Evolutionary conservation across 208 protist genomes (phyloP).

Genomic region (Naegleria fowleri): DNA sequence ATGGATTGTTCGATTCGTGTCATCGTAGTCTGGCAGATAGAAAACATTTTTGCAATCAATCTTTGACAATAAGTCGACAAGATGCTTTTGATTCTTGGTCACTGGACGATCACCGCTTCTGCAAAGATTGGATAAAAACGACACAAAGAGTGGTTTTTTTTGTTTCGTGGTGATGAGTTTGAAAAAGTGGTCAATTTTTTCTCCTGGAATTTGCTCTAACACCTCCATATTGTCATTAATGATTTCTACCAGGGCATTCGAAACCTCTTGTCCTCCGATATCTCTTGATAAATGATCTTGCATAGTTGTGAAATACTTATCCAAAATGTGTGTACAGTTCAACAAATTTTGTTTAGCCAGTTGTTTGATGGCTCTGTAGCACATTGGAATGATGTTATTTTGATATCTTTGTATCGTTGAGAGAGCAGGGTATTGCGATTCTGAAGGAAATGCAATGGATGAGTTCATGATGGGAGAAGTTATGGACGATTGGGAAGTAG

Average conservation of each 20-base stretch:
- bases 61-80: neutral
- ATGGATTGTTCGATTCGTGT: neutral
- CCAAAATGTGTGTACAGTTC: neutral
- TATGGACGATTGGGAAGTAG: neutral
- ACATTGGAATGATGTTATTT: neutral
- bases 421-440: neutral
- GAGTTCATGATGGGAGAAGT: neutral
- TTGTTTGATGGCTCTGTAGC: neutral
- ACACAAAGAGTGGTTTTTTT: neutral
- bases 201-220: neutral
- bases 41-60: neutral
- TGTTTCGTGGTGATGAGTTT: neutral
- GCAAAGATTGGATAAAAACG: neutral
- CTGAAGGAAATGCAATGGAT: neutral
- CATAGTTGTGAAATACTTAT: neutral
- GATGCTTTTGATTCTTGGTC: neutral
- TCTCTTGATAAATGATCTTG: neutral
- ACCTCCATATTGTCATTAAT: conserved; percentile 14
- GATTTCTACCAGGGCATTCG: neutral
- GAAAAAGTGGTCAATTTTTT: neutral
- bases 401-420: neutral
- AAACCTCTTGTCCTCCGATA: neutral
- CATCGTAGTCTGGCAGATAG: neutral
- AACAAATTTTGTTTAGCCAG: neutral
- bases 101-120: neutral